These are phyloP conservation scores for Penicillium waksmanii DNA, from an alignment of 495 filamentous ascomycete genomes.

Conservation along the genomic window DNA sequence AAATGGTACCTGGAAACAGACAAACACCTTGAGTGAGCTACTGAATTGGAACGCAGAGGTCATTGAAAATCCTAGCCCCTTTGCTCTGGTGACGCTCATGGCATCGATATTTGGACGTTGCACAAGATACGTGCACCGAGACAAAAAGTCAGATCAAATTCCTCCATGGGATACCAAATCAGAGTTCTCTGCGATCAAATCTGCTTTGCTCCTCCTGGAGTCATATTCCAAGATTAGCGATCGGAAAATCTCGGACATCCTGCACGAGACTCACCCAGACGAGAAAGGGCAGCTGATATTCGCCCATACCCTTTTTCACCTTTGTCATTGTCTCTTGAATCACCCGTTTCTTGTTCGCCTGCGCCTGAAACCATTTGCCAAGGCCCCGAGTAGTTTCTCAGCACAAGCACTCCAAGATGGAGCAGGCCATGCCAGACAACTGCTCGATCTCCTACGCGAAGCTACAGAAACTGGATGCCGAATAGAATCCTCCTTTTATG, in stretches of 20 bases:
- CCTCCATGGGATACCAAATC: slow-evolving; percentile 40
- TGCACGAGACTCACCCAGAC: slow-evolving; percentile 19
- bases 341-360: slow-evolving; percentile 33
- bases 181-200: slow-evolving; percentile 31
- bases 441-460: slow-evolving; percentile 25
- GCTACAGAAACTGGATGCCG: slow-evolving; percentile 20
- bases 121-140: slow-evolving; percentile 31
- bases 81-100: slow-evolving; percentile 32
- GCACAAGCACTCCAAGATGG: slow-evolving; percentile 24
- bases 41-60: slow-evolving; percentile 25
- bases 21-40: slow-evolving; percentile 28
- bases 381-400: slow-evolving; percentile 29
- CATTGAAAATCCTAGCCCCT: slow-evolving; percentile 23
- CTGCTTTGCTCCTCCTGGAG: slow-evolving; percentile 32
- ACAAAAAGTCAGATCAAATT: slow-evolving; percentile 18
- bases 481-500: slow-evolving; percentile 28
- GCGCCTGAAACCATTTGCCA: slow-evolving; percentile 26
- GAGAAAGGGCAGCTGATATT: slow-evolving; percentile 31
- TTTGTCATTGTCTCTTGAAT: slow-evolving; percentile 36
- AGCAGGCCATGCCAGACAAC: slow-evolving; percentile 24
- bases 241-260: slow-evolving; percentile 10
- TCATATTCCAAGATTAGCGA: slow-evolving; percentile 27
- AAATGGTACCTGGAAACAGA: slow-evolving; percentile 25
- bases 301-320: slow-evolving; percentile 33
- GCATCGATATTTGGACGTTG: slow-evolving; percentile 34